Evolutionary conservation across 179 eudicot species (phyloP).

Genomic region (Silene vulgaris): DNA sequence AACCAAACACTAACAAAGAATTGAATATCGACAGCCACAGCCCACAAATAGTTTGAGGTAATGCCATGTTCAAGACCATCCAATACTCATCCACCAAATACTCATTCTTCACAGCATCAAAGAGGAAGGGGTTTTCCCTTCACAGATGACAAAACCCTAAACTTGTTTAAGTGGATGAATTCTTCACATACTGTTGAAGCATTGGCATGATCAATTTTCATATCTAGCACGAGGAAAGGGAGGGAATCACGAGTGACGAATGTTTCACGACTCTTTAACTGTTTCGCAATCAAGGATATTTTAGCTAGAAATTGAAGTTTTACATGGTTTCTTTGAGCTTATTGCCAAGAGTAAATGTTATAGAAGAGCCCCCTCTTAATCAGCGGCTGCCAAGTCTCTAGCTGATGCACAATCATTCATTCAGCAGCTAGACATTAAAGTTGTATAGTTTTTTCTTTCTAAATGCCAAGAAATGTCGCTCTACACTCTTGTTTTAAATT

Average conservation of each 20-base stretch:
- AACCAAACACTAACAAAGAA: slow-evolving; percentile 2
- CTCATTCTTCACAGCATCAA: background rate
- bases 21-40: background rate
- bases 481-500: too few species aligned
- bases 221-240: background rate
- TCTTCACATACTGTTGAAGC: background rate
- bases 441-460: background rate
- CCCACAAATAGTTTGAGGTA: background rate
- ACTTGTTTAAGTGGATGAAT: too few species aligned
- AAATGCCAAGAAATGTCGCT: background rate
- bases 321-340: background rate
- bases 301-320: background rate
- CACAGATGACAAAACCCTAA: background rate
- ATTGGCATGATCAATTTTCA: background rate
- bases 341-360: background rate
- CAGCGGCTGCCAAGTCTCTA: background rate
- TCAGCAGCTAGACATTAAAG: background rate
- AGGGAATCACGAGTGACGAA: background rate
- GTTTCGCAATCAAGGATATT: background rate
- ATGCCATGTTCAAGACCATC: background rate
- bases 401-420: background rate
- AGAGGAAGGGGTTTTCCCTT: background rate
- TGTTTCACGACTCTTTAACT: background rate
- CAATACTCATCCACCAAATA: background rate
- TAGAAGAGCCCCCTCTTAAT: background rate